Evolutionary conservation across 2,329 filamentous ascomycete species (phyloP).

Genomic region (Phyllosticta citriasiana): DNA sequence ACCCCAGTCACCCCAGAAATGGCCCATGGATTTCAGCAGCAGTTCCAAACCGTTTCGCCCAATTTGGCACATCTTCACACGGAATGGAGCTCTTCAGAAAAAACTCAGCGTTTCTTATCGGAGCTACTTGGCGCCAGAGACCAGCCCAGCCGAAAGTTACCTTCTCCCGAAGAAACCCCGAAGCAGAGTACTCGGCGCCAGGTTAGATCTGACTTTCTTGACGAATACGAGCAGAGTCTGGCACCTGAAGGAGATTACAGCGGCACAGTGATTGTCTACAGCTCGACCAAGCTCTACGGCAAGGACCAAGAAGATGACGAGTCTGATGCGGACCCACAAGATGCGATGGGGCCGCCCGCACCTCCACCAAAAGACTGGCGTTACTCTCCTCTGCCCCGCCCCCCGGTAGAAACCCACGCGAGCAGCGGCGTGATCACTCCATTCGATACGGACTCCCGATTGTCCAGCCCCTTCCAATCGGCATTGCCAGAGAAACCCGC

Average conservation of each 20-base stretch:
- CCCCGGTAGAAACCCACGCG: not conserved
- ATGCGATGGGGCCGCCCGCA: constrained; percentile 24
- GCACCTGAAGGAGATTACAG: constrained; percentile 19
- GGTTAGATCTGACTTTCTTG: constrained; percentile 15
- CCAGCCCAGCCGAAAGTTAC: not conserved
- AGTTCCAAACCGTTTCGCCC: constrained; percentile 39
- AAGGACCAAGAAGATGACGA: not conserved
- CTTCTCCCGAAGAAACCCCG: constrained; percentile 7
- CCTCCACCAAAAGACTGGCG: constrained; percentile 35
- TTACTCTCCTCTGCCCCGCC: constrained; percentile 16
- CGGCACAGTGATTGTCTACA: constrained; percentile 30
- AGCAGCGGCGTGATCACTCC: not conserved
- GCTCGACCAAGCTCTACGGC: constrained; percentile 5
- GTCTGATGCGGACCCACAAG: constrained; percentile 1
- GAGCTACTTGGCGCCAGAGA: not conserved
- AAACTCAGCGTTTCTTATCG: constrained; percentile 44
- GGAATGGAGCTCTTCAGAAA: constrained; percentile 44
- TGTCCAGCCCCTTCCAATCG: constrained; percentile 15
- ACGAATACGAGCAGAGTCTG: constrained; percentile 8
- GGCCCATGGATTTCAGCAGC: constrained; percentile 28
- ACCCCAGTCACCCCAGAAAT: constrained; percentile 28
- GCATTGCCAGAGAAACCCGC: constrained; percentile 28
- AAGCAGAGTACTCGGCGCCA: constrained; percentile 15
- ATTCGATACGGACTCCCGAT: not conserved
- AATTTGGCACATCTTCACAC: constrained; percentile 41